Conservation (phyloP, 129 eudicot genomes). For the sunflower (Helianthus annuus) region HanXRQr2.0-SUNRISE NC_035435.2:157898924-157899423, state of each 20-base stretch:
- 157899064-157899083: constrained; percentile 48
- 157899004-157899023: constrained; percentile 17
- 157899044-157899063: constrained; percentile 15
- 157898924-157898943: constrained; percentile 83
- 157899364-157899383: constrained; percentile 69
- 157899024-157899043: constrained; percentile 25
- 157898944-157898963: constrained; percentile 64
- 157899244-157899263: constrained; percentile 27
- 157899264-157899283: constrained; percentile 10
- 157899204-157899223: constrained; percentile 29
- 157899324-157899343: constrained; percentile 68
- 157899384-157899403: constrained; percentile 36
- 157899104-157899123: constrained; percentile 24
- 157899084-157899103: constrained; percentile 35
- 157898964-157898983: constrained; percentile 84
- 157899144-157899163: constrained; percentile 28
- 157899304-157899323: constrained; percentile 45
- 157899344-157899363: constrained; percentile 89
- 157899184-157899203: no score
- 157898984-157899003: constrained; percentile 51
- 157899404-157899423: constrained; percentile 21
- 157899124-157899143: constrained; percentile 26
- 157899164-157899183: constrained; percentile 32
- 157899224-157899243: constrained; percentile 21
- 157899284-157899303: constrained; percentile 36